Evolutionary conservation across 83 land plant species (phyloP).

Genomic region (Picea abies): DNA sequence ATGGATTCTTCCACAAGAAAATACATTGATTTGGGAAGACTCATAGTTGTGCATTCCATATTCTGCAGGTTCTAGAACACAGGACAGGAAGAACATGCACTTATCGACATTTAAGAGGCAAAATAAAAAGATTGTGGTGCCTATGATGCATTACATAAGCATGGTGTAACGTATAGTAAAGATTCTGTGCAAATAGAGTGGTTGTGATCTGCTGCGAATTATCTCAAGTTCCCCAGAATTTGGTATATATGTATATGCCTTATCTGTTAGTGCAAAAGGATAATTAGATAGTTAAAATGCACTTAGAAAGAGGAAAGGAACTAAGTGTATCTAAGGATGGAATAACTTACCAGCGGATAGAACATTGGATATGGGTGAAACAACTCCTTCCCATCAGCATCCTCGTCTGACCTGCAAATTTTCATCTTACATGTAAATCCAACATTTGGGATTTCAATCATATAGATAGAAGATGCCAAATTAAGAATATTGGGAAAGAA

Average conservation of each 20-base stretch:
- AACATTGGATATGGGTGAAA: conserved; percentile 37
- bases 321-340: neutral
- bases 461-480: conserved; percentile 1
- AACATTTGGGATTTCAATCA: neutral
- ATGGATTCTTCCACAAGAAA: too few relatives aligned
- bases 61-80: neutral
- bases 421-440: conserved; percentile 2
- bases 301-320: neutral
- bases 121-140: neutral
- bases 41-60: too few relatives aligned
- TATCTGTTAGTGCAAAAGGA: neutral
- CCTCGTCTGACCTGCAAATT: conserved; percentile 31
- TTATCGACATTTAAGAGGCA: neutral
- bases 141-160: neutral
- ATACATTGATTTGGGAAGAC: too few relatives aligned
- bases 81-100: neutral
- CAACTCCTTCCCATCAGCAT: conserved; percentile 49
- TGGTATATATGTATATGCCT: neutral
- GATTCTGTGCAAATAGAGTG: neutral
- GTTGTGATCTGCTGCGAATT: neutral
- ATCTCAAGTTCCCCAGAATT: too few relatives aligned
- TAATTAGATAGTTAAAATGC: neutral
- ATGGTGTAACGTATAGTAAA: neutral
- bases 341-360: conserved; percentile 30
- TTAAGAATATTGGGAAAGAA: neutral